Conservation (phyloP, 2,329 filamentous ascomycete species). For the Pezicula radicicola region DNA sequence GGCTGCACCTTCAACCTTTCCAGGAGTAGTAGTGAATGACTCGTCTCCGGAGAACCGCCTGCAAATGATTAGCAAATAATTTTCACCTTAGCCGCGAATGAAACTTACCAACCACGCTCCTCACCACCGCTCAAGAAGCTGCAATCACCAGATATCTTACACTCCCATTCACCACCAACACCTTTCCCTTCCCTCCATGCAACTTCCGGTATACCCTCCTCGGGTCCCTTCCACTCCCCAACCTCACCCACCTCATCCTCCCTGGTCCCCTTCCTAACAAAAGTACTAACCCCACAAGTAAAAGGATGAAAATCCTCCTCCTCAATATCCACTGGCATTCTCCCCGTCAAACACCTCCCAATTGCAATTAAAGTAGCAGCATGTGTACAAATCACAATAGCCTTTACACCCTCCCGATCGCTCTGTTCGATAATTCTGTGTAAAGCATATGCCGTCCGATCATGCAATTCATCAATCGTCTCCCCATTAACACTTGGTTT, state of each 20-base stretch:
- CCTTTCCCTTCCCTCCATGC: conserved; percentile 58
- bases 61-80: conserved; percentile 2
- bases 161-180: conserved; percentile 76
- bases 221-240: conserved; percentile 36
- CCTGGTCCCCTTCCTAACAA: conserved; percentile 43
- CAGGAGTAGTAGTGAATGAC: conserved; percentile 39
- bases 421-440: conserved; percentile 68
- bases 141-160: conserved; percentile 79
- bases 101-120: conserved; percentile 80
- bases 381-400: conserved; percentile 82
- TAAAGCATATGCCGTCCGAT: conserved; percentile 70
- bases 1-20: conserved; percentile 13
- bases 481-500: conserved; percentile 74
- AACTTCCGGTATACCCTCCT: conserved; percentile 34
- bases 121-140: conserved; percentile 75
- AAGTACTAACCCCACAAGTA: conserved; percentile 78
- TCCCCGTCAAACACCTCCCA: conserved; percentile 76
- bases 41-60: conserved; percentile 57
- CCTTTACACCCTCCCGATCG: conserved; percentile 65
- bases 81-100: conserved; percentile 2
- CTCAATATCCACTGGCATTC: conserved; percentile 67
- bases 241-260: conserved; percentile 29
- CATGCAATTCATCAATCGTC: conserved; percentile 74
- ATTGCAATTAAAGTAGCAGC: conserved; percentile 86
- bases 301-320: conserved; percentile 82